Evolutionary conservation across 2,329 filamentous ascomycete genomes (phyloP), one percentile per base, ranked within the genome.

Genomic region (Pseudopyricularia javanii): DNA sequence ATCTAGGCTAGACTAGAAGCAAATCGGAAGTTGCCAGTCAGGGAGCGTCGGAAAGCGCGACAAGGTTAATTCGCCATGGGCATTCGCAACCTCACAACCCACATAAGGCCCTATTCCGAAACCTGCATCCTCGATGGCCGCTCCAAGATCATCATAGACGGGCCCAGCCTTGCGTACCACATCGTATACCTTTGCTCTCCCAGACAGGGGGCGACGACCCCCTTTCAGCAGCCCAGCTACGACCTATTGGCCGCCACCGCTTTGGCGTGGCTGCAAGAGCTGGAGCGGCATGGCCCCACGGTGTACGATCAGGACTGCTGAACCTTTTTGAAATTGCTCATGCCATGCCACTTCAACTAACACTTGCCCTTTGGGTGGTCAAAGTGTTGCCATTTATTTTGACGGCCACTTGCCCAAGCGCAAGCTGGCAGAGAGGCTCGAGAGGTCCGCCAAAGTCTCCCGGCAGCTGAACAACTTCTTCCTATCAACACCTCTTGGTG

Each of bases 361-460:
- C 40, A n/a, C 7, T 24, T 22, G 15, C 48, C 47, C 7, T 22
- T 12, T 43, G 7, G 24, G 54, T 56, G 35, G 56, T 15, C 6
- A 56, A 64, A 87, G 83, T 58, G 70, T 79, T 54, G 80, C 75
- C 48, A 86, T 96, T 52, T 90, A 85, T 64, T 96, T 97, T 60
- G 91, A 97, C 65, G 90, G 90, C 14, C 83, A 80, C 53, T 74
- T 97, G 1, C 91, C 91, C 0, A 54, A 64, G 0, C 66, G 72
- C 4, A 95, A 95, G 63, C 73, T 75, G 33, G 64, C 69, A 0
- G 79, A 81, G 7, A 78, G 89, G 4, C 68, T 83, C 50, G 66
- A 75, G 9, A 76, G 89, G 33, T 71, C 86, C 34, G 70, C 80
- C 50, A 74, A 71, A 20, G 78, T 74, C 22, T 78, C 85, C 7